Evolutionary conservation across 345 rosid species (phyloP).

Genomic region (Dipteronia dyeriana): DNA sequence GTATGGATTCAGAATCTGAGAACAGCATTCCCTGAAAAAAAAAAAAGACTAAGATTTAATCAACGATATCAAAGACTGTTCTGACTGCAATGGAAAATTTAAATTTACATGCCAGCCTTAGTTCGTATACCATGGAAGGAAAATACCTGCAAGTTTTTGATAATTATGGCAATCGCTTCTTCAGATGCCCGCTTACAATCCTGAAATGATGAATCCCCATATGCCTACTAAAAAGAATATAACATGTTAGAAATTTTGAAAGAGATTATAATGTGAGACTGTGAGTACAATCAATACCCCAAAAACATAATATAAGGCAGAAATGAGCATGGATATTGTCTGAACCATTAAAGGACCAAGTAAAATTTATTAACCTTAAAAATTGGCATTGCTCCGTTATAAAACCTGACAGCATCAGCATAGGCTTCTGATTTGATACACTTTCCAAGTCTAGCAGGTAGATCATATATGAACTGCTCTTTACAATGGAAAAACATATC

Average conservation of each 20-base stretch:
- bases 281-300: not conserved
- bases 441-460: slow-evolving; percentile 93
- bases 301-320: slow-evolving; percentile 6
- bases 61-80: not conserved
- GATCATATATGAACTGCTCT: slow-evolving; percentile 98
- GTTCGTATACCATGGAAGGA: slow-evolving; percentile 15
- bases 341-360: slow-evolving; percentile 1
- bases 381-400: slow-evolving; percentile 97
- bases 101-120: not conserved
- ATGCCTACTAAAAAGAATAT: slow-evolving; percentile 53
- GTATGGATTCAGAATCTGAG: slow-evolving; percentile 92
- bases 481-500: slow-evolving; percentile 47
- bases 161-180: slow-evolving; percentile 75
- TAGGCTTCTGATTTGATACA: slow-evolving; percentile 91
- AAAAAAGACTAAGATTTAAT: not conserved
- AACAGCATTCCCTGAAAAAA: slow-evolving; percentile 73
- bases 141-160: slow-evolving; percentile 77
- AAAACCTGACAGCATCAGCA: slow-evolving; percentile 95
- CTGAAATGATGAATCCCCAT: slow-evolving; percentile 95
- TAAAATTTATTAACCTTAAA: slow-evolving; percentile 57
- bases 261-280: slow-evolving; percentile 1
- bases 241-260: slow-evolving; percentile 19
- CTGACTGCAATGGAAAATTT: not conserved
- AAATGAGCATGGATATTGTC: slow-evolving; percentile 4
- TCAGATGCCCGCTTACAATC: slow-evolving; percentile 97